phyloP scores from a whole-genome alignment of 2,329 filamentous ascomycete genomes.

The Botryosphaeria dothidea region DNA sequence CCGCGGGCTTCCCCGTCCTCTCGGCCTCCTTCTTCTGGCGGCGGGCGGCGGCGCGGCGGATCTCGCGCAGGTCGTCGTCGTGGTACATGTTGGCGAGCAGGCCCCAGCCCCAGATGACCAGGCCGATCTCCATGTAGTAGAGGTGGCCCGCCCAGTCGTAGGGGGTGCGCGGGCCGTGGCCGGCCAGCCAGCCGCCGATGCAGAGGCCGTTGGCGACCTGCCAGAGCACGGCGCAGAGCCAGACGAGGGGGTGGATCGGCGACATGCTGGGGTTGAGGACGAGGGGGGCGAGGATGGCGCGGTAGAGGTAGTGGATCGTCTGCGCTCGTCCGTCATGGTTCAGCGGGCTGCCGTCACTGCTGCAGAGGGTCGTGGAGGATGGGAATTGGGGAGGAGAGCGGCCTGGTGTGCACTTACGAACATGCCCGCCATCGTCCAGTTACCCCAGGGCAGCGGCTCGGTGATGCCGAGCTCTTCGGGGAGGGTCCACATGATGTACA shows the following conservation, averaged over 20 bases:
- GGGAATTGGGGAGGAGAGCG: not conserved
- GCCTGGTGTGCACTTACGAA: conserved; percentile 49
- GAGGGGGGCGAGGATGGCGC: conserved; percentile 78
- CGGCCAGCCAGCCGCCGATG: conserved; percentile 78
- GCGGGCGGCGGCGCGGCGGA: conserved; percentile 69
- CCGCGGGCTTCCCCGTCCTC: conserved; percentile 46
- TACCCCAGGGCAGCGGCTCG: conserved; percentile 68
- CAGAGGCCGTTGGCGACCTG: conserved; percentile 79
- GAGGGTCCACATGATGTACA: conserved; percentile 76
- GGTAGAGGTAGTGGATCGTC: conserved; percentile 86
- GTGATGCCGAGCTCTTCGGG: conserved; percentile 59
- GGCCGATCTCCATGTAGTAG: conserved; percentile 59
- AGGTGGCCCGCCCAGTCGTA: conserved; percentile 51
- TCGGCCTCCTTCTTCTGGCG: conserved; percentile 55
- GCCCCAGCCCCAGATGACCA: conserved; percentile 74
- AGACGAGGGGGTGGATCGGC: conserved; percentile 74
- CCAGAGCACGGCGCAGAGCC: conserved; percentile 66
- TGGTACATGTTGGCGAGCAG: conserved; percentile 82
- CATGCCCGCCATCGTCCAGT: conserved; percentile 71
- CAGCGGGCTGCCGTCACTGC: no score
- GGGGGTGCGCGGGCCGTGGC: conserved; percentile 70
- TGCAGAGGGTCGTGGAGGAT: not conserved
- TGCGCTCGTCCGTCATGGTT: no score
- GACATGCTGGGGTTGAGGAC: conserved; percentile 87
- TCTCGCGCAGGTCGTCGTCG: conserved; percentile 86